phyloP scores from a whole-genome alignment of 1,284 basidiomycete species.

The Peniophora sp. region DNA sequence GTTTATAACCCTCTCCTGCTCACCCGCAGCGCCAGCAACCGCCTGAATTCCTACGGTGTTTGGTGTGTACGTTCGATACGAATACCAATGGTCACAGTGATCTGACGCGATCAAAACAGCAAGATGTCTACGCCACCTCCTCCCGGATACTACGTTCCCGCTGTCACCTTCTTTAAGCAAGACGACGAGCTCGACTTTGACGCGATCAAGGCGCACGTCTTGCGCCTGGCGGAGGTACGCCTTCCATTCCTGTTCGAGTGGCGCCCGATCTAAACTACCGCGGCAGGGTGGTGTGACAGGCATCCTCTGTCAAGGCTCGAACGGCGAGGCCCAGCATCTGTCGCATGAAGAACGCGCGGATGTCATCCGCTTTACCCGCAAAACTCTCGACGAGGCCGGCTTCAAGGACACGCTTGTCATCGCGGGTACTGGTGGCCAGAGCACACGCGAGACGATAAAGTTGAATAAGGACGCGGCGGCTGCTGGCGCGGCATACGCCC shows the following conservation, averaged over 20 bases:
- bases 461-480: conserved; percentile 72
- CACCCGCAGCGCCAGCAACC: no score
- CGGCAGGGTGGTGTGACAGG: conserved; percentile 60
- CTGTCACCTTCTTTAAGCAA: conserved; percentile 61
- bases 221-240: conserved; percentile 57
- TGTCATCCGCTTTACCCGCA: conserved; percentile 58
- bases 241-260: not conserved
- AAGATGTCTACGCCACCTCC: conserved; percentile 38
- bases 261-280: conserved; percentile 5
- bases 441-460: conserved; percentile 76
- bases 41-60: no score
- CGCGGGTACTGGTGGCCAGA: conserved; percentile 80
- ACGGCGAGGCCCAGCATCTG: conserved; percentile 76
- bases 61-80: no score
- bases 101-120: not conserved
- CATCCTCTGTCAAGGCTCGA: conserved; percentile 70
- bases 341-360: conserved; percentile 59
- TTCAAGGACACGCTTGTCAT: conserved; percentile 67
- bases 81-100: no score
- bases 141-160: conserved; percentile 65
- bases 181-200: conserved; percentile 59
- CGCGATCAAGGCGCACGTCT: conserved; percentile 52
- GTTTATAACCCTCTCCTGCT: no score
- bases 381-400: conserved; percentile 69
- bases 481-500: conserved; percentile 71